A percentile compares a stretch with the other conserved stretches of the same genome.
Evolutionary conservation across 371 early-diverging fungal genomes (phyloP).

Genomic region (Blakeslea trispora): DNA sequence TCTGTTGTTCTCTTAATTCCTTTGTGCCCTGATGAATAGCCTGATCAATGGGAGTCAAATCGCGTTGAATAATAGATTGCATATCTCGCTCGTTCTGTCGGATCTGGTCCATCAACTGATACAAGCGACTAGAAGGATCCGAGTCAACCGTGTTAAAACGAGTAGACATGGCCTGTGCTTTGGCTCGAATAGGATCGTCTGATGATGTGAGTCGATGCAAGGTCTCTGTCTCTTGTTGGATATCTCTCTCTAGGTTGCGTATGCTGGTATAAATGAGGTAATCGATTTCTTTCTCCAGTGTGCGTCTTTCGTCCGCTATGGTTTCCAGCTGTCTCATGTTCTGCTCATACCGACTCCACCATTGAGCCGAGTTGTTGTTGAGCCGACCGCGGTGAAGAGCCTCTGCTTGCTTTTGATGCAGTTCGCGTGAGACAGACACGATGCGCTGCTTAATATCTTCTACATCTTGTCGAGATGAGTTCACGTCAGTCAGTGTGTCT

Average conservation of each 20-base stretch:
- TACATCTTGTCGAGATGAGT: constrained; percentile 6
- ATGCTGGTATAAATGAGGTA: constrained; percentile 35
- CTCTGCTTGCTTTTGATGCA: constrained; percentile 14
- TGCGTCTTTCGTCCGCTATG: constrained; percentile 30
- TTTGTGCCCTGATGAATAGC: constrained; percentile 16
- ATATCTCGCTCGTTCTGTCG: constrained; percentile 2
- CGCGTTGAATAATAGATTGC: constrained; percentile 12
- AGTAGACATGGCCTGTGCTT: constrained; percentile 46
- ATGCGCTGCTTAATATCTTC: constrained; percentile 38
- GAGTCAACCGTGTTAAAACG: constrained; percentile 12
- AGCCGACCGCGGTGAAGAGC: constrained; percentile 11
- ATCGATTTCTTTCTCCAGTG: constrained; percentile 37
- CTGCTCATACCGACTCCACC: constrained; percentile 34
- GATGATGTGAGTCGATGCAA: too few species aligned
- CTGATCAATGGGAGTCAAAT: constrained; percentile 22
- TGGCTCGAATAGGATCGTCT: constrained; percentile 35
- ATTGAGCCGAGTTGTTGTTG: constrained; percentile 16
- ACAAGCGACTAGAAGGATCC: not conserved
- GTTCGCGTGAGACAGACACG: constrained; percentile 20
- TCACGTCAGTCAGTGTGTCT: constrained; percentile 7
- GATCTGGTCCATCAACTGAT: constrained; percentile 7
- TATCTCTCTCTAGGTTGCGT: constrained; percentile 17
- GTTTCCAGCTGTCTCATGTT: constrained; percentile 40
- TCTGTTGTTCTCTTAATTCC: constrained; percentile 33
- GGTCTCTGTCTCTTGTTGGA: constrained; percentile 31